Base-by-base conservation (phyloP, 2,329 filamentous ascomycete species). In the Coleophoma eucalyptorum region DNA sequence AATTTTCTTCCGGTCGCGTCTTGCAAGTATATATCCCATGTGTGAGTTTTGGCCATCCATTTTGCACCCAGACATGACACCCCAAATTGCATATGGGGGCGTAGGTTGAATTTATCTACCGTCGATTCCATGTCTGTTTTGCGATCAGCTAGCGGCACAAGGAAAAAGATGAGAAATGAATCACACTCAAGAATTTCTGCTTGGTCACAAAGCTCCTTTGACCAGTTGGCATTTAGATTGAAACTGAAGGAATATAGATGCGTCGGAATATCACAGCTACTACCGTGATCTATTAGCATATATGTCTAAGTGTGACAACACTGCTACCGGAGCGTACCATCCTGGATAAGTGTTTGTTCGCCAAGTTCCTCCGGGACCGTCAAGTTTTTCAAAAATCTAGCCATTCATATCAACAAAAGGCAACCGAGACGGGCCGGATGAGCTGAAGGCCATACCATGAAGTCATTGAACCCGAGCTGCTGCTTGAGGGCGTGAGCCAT, bases 211-310 rank as follows among this genome's bases (percentile, higher is more conserved):
- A 67, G 63, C 47, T 66, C 59, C 47, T 65, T 62, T 11, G 65
- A 65, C 69, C 70, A 72, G 43, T 71, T 53, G 0, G 69, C 68
- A 26, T 73, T 73, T 11, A 66, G 57, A 16, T 66, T 69, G 57
- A 72, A 73, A 35, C 67, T 70, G 60, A 70, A 73, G 0, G 70
- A 72, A 49, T 73, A 74, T 2, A 73, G 62, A 55, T 72, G 69
- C 1, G 64, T 65, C 12, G 62, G 58, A n/a, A 71, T 56, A 57
- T 69, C 60, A 40, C 56, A 62, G 35, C 61, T 59, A 44, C 61
- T 44, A 35, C 10, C 6, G 21, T 7, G 20, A 50, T 40, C 19
- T 34, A 42, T 8, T 43, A 18, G 31, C 12, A 20, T 37, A 35
- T 34, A 45, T 33, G 49, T 8, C 21, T 20, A 15, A 43, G 11